Evolutionary conservation across 371 early-diverging fungal species (phyloP).

Genomic region (Saksenaea vasiformis): DNA sequence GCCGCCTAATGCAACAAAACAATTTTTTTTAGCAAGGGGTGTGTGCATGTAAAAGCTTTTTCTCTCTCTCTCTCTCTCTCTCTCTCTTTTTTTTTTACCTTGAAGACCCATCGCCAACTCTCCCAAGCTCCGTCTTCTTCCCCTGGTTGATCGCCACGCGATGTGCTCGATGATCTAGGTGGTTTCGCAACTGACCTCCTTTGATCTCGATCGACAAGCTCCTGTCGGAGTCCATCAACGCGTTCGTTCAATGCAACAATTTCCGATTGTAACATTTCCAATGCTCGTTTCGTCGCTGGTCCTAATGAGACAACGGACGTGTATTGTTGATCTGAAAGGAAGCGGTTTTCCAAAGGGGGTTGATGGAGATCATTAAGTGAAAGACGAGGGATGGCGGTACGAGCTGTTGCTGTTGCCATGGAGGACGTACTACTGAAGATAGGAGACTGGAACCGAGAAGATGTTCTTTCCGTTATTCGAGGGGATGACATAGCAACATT

Average conservation of each 20-base stretch:
- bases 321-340: slow-evolving; percentile 17
- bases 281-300: slow-evolving; percentile 42
- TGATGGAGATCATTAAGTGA: not conserved
- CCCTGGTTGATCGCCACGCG: not conserved
- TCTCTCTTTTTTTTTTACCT: slow-evolving; percentile 21
- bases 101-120: slow-evolving; percentile 46
- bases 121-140: slow-evolving; percentile 25
- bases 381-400: slow-evolving; percentile 8
- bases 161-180: not conserved
- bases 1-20: slow-evolving; percentile 39
- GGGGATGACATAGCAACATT: not conserved
- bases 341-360: not conserved
- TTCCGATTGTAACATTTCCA: slow-evolving; percentile 45
- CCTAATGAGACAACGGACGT: slow-evolving; percentile 31
- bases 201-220: slow-evolving; percentile 29
- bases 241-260: slow-evolving; percentile 47
- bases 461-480: not conserved
- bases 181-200: not conserved
- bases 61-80: too few species aligned
- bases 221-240: slow-evolving; percentile 43
- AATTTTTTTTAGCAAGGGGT: not conserved
- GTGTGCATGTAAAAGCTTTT: not conserved
- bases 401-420: slow-evolving; percentile 31
- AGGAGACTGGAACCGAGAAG: slow-evolving; percentile 1
- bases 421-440: slow-evolving; percentile 21